Base-by-base conservation (phyloP, 2,329 filamentous ascomycete species). In the Niveomyces coronatus region DNA sequence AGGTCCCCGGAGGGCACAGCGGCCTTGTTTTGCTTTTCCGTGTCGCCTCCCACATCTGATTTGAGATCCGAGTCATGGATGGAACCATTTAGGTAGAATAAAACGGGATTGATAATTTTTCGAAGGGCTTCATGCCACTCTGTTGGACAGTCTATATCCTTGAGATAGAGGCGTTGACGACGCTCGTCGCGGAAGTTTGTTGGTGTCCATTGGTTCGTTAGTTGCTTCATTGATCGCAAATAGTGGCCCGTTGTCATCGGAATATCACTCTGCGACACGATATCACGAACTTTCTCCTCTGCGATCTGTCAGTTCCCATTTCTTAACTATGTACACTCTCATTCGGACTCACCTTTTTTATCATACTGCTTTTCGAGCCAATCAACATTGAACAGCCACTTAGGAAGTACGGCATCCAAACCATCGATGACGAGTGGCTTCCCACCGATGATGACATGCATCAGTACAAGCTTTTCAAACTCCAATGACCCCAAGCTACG, bases 111-210 rank as follows among this genome's bases (percentile, higher is more conserved):
- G 5, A 96, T 81, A 20, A 85, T 65, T 35, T 82, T 79, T 47
- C 78, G 76, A 14, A 98, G 63, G 41, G 84, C 79, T 19, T 89
- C 73, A 36, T 81, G 78, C 91, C 91, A 98, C 41, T 89, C 79
- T 1, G 72, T 64, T 1, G 91, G 91, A 49, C 88, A 95, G 56
- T 98, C 91, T 42, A 98, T 95, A 54, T 98, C 91, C 53, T 98
- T 98, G 17, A 96, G 64, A 55, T 98, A 98, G 2, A 96, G 76
- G 10, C 91, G 77, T 55, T 98, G 91, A 16, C 84, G 71, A 26
- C 76, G 74, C 44, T 85, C 77, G 46, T 93, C 83, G 43, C 79
- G 79, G 55, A 82, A 94, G 45, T 85, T 89, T 32, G 69, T 71
- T 0, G 75, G 65, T 8, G 70, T 82, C 67, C 85, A 94, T 54